Percentiles rank a stretch among this genome's conserved stretches.
Evolutionary conservation across 345 rosid genomes (phyloP).

Genomic region (Gossypium mustelinum): DNA sequence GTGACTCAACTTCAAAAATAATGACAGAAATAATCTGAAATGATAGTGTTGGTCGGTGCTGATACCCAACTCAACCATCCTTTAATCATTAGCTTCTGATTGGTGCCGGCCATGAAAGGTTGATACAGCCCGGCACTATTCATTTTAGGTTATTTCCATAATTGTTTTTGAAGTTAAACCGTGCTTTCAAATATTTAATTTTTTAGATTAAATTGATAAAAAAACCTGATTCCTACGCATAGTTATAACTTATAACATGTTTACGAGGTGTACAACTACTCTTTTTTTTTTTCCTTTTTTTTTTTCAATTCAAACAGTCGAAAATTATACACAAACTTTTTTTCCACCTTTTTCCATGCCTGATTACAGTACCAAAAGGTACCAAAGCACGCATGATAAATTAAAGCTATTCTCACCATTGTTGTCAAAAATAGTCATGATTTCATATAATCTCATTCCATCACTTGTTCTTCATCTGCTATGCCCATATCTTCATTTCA

Average conservation of each 20-base stretch:
- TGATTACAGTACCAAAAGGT: slow-evolving; percentile 5
- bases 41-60: too few species aligned
- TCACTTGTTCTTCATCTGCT: neutral
- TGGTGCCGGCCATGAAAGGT: too few species aligned
- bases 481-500: neutral
- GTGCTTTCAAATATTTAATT: too few species aligned
- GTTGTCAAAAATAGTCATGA: neutral
- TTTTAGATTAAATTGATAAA: too few species aligned
- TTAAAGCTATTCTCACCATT: neutral
- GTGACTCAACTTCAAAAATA: too few species aligned
- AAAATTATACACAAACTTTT: neutral
- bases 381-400: neutral
- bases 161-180: too few species aligned
- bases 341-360: neutral
- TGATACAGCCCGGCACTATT: too few species aligned
- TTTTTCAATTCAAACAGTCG: neutral
- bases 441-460: neutral
- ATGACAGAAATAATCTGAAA: too few species aligned
- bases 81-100: too few species aligned
- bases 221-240: neutral
- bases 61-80: too few species aligned
- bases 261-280: slow-evolving; percentile 20
- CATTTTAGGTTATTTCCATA: too few species aligned
- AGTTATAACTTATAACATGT: neutral
- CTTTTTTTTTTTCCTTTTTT: neutral